phyloP scores from a whole-genome alignment of 2,329 filamentous ascomycete species.

The Clonostachys chloroleuca region DNA sequence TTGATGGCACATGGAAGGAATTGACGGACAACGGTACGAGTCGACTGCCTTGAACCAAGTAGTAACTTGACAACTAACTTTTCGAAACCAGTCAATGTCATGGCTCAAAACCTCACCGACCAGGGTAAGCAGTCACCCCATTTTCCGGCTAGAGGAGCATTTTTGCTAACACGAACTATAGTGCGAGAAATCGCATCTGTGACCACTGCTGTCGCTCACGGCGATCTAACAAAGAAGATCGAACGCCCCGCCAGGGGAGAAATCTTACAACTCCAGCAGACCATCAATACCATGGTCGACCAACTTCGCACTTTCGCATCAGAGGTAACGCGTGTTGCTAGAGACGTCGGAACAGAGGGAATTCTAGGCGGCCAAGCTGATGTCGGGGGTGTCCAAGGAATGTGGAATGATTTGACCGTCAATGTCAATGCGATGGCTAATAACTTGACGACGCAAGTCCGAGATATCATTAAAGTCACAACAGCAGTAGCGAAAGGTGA shows the following conservation, averaged over 20 bases:
- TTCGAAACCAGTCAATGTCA: conserved; percentile 61
- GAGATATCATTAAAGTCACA: conserved; percentile 85
- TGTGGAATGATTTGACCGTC: conserved; percentile 53
- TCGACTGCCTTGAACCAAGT: not conserved
- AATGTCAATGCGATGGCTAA: conserved; percentile 88
- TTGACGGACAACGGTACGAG: conserved; percentile 73
- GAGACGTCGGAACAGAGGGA: conserved; percentile 81
- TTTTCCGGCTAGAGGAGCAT: conserved; percentile 6
- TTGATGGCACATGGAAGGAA: conserved; percentile 97
- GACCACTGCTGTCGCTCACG: conserved; percentile 77
- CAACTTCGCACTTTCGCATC: conserved; percentile 80
- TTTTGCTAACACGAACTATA: conserved; percentile 12
- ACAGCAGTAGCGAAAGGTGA: conserved; percentile 77
- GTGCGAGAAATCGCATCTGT: conserved; percentile 83
- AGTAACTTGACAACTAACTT: not conserved
- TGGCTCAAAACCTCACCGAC: conserved; percentile 78
- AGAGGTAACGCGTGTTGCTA: conserved; percentile 77
- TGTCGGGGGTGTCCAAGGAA: conserved; percentile 62
- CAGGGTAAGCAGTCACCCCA: conserved; percentile 43
- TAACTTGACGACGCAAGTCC: conserved; percentile 82
- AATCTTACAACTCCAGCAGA: conserved; percentile 78
- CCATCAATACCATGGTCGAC: conserved; percentile 87
- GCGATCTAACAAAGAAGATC: conserved; percentile 81
- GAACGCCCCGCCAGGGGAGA: conserved; percentile 76
- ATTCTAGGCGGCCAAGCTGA: conserved; percentile 79